Conservation (phyloP, 2,329 filamentous ascomycete genomes). For the Ambrosiella xylebori region DNA sequence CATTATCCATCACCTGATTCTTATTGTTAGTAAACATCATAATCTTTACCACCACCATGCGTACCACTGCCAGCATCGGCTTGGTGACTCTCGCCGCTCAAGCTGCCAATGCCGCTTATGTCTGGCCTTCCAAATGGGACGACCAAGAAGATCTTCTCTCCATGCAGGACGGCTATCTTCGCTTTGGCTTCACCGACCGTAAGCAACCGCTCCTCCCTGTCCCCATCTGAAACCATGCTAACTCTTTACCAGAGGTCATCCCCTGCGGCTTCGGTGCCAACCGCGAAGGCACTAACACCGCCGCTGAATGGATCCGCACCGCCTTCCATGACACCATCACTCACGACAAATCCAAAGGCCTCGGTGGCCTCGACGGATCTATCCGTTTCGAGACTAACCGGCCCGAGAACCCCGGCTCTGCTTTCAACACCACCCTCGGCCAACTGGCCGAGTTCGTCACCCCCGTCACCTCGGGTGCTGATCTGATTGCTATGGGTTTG, state of each 20-base stretch:
- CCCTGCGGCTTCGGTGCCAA: conserved; percentile 16
- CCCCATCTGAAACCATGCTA: conserved; percentile 13
- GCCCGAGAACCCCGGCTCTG: conserved; percentile 18
- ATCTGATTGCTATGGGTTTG: conserved; percentile 20
- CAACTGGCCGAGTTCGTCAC: conserved; percentile 17
- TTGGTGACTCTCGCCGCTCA: conserved; percentile 4
- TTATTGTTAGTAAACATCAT: neutral
- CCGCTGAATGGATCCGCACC: conserved; percentile 20
- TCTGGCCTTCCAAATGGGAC: conserved; percentile 16
- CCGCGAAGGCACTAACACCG: conserved; percentile 16
- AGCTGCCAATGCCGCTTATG: conserved; percentile 11
- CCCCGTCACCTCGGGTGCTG: conserved; percentile 16
- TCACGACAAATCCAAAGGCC: conserved; percentile 16
- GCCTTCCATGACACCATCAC: conserved; percentile 20
- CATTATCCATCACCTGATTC: neutral
- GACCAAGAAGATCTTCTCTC: conserved; percentile 15
- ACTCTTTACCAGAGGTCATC: conserved; percentile 5
- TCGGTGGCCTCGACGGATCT: conserved; percentile 19
- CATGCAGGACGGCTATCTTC: conserved; percentile 15
- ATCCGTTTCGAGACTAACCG: conserved; percentile 19
- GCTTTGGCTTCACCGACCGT: conserved; percentile 15
- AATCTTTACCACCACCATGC: conserved; percentile 1
- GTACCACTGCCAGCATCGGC: neutral
- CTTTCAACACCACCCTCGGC: conserved; percentile 19
- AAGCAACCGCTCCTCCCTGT: conserved; percentile 9